phyloP scores from a whole-genome alignment of 1,284 basidiomycete species.

The Papiliotrema flavescens region DNA sequence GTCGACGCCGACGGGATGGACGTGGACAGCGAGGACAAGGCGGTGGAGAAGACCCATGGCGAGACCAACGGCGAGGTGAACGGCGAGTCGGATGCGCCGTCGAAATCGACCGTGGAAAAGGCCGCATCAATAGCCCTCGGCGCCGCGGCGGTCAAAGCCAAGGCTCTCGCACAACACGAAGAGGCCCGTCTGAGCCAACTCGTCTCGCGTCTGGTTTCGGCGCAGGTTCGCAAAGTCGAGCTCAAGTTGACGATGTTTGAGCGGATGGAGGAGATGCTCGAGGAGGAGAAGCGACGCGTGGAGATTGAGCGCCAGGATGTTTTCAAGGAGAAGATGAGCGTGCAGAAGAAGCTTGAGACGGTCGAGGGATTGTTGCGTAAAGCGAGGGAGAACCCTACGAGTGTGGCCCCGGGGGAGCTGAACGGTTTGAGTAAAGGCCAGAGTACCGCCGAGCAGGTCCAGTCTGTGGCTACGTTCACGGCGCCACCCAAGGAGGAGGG shows the following conservation, averaged over 20 bases:
- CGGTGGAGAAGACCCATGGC: slow-evolving; percentile 21
- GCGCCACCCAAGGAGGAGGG: slow-evolving; percentile 6
- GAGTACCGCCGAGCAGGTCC: slow-evolving; percentile 9
- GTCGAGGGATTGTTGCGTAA: slow-evolving; percentile 41
- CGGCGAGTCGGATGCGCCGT: slow-evolving; percentile 49
- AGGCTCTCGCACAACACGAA: slow-evolving; percentile 76
- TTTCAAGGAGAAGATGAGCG: slow-evolving; percentile 43
- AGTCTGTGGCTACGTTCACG: slow-evolving; percentile 9
- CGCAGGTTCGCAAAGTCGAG: slow-evolving; percentile 89
- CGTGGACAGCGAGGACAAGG: slow-evolving; percentile 25
- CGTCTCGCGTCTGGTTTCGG: slow-evolving; percentile 79
- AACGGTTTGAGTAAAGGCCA: slow-evolving; percentile 1
- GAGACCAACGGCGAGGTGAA: slow-evolving; percentile 35
- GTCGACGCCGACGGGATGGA: slow-evolving; percentile 26
- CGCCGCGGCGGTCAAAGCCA: slow-evolving; percentile 83
- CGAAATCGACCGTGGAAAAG: slow-evolving; percentile 70
- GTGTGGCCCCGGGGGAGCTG: neutral
- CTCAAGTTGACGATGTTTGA: slow-evolving; percentile 90
- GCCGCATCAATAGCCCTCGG: slow-evolving; percentile 81
- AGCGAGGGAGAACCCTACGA: slow-evolving; percentile 20
- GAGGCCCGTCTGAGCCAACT: slow-evolving; percentile 76
- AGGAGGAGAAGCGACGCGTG: slow-evolving; percentile 62
- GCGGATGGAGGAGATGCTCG: slow-evolving; percentile 80
- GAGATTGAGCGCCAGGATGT: slow-evolving; percentile 45
- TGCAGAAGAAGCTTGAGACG: slow-evolving; percentile 35